Evolutionary conservation across 768 basidiomycete species (phyloP).

Genomic region (Leccinum imitatum): DNA sequence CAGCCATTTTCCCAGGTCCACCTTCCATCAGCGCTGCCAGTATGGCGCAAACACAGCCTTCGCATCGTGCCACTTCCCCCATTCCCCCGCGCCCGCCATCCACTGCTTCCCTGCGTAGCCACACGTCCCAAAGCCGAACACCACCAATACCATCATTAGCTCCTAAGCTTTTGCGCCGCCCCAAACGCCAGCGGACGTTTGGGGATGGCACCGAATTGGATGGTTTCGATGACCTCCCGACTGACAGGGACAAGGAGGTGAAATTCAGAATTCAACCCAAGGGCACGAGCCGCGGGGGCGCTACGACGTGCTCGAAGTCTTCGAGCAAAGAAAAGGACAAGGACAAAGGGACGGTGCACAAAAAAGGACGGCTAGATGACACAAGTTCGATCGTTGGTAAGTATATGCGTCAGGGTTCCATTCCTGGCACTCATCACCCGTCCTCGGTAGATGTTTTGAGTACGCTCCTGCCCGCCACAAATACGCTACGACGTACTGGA

Average conservation of each 20-base stretch:
- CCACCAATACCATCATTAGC: conserved; percentile 42
- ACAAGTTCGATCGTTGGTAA: conserved; percentile 41
- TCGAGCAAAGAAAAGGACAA: conserved; percentile 38
- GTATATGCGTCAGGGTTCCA: conserved; percentile 17
- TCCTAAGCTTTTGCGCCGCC: conserved; percentile 69
- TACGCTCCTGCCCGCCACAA: conserved; percentile 44
- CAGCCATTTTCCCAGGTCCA: conserved; percentile 66
- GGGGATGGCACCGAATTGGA: conserved; percentile 92
- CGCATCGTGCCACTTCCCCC: conserved; percentile 56
- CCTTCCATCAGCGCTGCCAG: conserved; percentile 29
- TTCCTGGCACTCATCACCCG: not conserved
- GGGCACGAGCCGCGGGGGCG: conserved; percentile 55
- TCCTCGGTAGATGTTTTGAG: conserved; percentile 20
- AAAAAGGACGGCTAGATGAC: conserved; percentile 52
- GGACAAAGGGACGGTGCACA: conserved; percentile 58
- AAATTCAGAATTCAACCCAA: conserved; percentile 76
- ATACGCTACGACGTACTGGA: conserved; percentile 55
- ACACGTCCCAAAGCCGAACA: conserved; percentile 27
- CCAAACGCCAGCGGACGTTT: conserved; percentile 74
- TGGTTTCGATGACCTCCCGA: conserved; percentile 81
- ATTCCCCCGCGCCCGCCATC: conserved; percentile 61
- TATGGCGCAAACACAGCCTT: conserved; percentile 32
- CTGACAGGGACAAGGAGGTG: conserved; percentile 80
- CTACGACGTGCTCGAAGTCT: conserved; percentile 44
- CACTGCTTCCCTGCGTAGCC: conserved; percentile 44